Percentiles rank a stretch among this genome's conserved stretches.
Evolutionary conservation across 148 eudicot genomes (phyloP).

Genomic region (Vaccinium myrtillus): DNA sequence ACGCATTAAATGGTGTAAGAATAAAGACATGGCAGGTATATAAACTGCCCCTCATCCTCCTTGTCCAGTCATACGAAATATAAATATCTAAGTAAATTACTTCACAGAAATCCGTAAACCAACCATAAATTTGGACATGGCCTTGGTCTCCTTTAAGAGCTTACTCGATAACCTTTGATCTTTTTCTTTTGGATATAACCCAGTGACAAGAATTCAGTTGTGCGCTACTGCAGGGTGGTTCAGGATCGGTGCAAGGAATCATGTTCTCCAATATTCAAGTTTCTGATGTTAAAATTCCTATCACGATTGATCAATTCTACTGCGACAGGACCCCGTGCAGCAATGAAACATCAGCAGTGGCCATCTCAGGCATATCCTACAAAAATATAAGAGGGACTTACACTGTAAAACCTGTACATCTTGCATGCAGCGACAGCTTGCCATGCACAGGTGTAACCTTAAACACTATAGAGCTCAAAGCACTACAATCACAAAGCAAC

Average conservation of each 20-base stretch:
- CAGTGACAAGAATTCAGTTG: not conserved
- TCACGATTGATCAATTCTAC: conserved; percentile 83
- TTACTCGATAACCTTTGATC: not conserved
- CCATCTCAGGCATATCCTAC: conserved; percentile 74
- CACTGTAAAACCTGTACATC: conserved; percentile 81
- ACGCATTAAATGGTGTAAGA: conserved; percentile 85
- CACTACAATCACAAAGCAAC: conserved; percentile 50
- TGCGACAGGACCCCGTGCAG: conserved; percentile 77
- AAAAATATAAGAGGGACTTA: conserved; percentile 81
- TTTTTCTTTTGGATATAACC: not conserved
- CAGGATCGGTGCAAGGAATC: conserved; percentile 75
- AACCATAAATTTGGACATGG: not conserved
- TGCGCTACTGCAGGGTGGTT: conserved; percentile 66
- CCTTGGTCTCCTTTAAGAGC: not conserved
- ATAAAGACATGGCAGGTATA: conserved; percentile 99
- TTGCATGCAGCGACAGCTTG: conserved; percentile 80
- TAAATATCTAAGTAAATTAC: not conserved
- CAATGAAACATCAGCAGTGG: conserved; percentile 75
- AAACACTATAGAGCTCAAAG: conserved; percentile 57
- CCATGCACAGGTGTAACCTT: conserved; percentile 83
- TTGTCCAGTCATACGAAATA: not conserved
- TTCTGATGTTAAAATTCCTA: conserved; percentile 74
- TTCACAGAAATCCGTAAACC: not conserved
- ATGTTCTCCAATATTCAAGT: conserved; percentile 81
- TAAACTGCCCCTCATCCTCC: not conserved